Base-by-base conservation (phyloP, 176 grass and related monocot species). In the Hsuehochloa calcarea region DNA sequence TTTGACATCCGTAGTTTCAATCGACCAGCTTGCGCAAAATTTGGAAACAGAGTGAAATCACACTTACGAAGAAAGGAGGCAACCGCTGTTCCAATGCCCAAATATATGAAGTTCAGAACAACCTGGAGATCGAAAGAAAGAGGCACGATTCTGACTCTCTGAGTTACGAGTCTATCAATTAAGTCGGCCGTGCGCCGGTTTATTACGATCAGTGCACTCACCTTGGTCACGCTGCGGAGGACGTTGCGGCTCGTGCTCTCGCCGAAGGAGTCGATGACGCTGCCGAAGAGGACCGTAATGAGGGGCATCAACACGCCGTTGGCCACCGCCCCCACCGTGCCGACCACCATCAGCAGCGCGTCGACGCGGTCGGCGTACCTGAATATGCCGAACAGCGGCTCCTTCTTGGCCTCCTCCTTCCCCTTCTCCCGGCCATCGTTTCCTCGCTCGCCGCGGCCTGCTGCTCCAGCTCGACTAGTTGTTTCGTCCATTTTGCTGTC, bases 1-100 rank as follows among this genome's bases (percentile, higher is more conserved):
- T 10, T 70, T 70, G 10, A 40, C 40, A 69, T n/a, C 10, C 34
- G 63, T 62, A 5, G 5, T 62, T 76, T 76, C 26, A 6, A 9
- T 10, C n/a, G 31, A 66, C 52, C 52, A n/a, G 19, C 52, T 56
- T 56, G 19, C 2, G 19, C 20, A 56, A 34, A 56, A 56, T 56
- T n/a, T 3, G 20, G 54, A 58, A 84, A 26, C 8, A 34, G 8
- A 19, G 50, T 74, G 37, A 72, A 55, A 25, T 19, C 78, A 15
- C 63, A 89, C 93, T 92, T 95, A 95, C 93, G 90, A 60, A 95
- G 85, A 76, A 87, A 90, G 22, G 90, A 64, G 20, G 60, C 88
- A 62, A 85, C 79, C 47, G 81, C 15, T 4, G 80, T 46, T 74
- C 85, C 93, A 14, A 87, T 83, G 63, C 72, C 93, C 81, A 95